Conservation (phyloP, 352 stramenopile genomes). For the Blastocystis sp. region DNA sequence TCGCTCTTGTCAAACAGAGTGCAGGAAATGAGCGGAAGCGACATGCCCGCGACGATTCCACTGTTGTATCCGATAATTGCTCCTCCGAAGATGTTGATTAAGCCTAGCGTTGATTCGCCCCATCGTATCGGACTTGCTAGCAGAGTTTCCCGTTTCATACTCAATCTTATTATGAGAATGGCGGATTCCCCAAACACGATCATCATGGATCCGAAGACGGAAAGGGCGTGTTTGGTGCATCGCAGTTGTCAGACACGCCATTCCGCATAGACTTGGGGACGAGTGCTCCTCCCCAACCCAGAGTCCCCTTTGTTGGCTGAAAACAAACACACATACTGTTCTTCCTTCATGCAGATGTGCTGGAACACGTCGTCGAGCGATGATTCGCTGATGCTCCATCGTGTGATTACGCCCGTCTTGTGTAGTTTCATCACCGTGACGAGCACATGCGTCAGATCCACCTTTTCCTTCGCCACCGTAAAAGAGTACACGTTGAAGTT, state of each 20-base stretch:
- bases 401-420: not conserved
- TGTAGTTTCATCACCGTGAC: constrained; percentile 56
- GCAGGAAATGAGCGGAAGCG: constrained; percentile 58
- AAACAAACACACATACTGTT: not conserved
- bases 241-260: no score
- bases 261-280: no score
- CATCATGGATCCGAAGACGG: no score
- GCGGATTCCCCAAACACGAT: no score
- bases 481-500: constrained; percentile 52
- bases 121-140: no score
- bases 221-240: no score
- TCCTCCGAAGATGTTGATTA: constrained; percentile 66
- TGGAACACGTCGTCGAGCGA: constrained; percentile 73
- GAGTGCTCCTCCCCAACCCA: no score
- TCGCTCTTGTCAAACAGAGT: constrained; percentile 2
- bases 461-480: not conserved
- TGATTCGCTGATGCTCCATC: constrained; percentile 70
- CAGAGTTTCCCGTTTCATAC: no score
- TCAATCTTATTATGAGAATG: no score
- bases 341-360: constrained; percentile 65
- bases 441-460: constrained; percentile 2
- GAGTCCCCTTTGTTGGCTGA: no score
- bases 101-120: not conserved
- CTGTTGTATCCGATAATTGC: constrained; percentile 59
- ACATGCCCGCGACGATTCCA: constrained; percentile 50